These are phyloP conservation scores for Linum lewisii DNA, from an alignment of 345 rosid genomes.

Conservation along the genomic window DNA sequence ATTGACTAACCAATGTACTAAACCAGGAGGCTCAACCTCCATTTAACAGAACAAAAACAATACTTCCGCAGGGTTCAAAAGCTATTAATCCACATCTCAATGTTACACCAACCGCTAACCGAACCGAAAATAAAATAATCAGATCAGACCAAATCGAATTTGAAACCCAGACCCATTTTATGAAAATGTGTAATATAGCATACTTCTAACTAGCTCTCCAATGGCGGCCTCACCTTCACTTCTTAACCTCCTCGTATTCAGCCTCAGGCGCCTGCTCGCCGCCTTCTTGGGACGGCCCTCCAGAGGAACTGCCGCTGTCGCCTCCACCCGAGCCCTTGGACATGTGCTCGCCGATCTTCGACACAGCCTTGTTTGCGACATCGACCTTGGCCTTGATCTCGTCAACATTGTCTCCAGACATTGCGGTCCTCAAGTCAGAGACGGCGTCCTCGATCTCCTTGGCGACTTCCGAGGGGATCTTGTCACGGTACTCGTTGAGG, in stretches of 20 bases:
- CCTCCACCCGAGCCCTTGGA: slow-evolving; percentile 18
- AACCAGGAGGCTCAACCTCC: too few species aligned
- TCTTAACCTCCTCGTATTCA: slow-evolving; percentile 31
- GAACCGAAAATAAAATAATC: too few species aligned
- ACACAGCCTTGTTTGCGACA: slow-evolving; percentile 27
- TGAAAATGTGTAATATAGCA: too few species aligned
- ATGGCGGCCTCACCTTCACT: slow-evolving; percentile 5
- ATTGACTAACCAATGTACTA: too few species aligned
- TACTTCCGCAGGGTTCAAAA: too few species aligned
- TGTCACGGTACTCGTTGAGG: slow-evolving; percentile 25
- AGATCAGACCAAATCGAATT: too few species aligned
- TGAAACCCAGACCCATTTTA: too few species aligned
- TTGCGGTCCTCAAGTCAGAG: slow-evolving; percentile 20
- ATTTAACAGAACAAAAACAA: too few species aligned
- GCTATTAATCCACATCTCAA: too few species aligned
- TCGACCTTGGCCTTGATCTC: slow-evolving; percentile 25
- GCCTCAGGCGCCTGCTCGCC: slow-evolving; percentile 27
- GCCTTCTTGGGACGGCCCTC: slow-evolving; percentile 15
- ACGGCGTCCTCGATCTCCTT: slow-evolving; percentile 26
- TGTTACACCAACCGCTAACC: too few species aligned
- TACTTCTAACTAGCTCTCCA: too few species aligned
- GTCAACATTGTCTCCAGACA: slow-evolving; percentile 18
- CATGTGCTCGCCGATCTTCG: slow-evolving; percentile 32
- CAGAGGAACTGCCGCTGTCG: not conserved
- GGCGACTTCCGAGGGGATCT: slow-evolving; percentile 22